phyloP scores from a whole-genome alignment of 192 early-diverging fungal species.

The Coemansia sp. region DNA sequence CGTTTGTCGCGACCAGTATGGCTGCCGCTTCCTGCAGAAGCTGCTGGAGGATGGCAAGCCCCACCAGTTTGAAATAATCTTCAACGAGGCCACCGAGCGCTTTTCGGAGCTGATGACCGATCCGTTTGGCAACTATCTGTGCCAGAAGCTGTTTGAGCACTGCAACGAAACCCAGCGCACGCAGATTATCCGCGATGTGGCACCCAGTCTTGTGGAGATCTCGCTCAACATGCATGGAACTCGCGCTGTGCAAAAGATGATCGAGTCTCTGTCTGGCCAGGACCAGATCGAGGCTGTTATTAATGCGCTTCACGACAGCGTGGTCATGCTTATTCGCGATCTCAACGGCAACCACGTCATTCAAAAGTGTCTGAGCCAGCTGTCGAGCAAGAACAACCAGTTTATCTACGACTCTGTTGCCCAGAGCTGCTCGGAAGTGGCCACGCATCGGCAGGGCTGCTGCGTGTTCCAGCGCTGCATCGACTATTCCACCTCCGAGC shows the following conservation, averaged over 20 bases:
- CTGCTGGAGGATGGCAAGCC: constrained; percentile 75
- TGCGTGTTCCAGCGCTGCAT: constrained; percentile 90
- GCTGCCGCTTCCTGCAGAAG: constrained; percentile 84
- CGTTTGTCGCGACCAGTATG: constrained; percentile 85
- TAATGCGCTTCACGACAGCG: constrained; percentile 62
- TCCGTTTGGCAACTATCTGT: constrained; percentile 91
- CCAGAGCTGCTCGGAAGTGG: constrained; percentile 72
- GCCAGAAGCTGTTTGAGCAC: constrained; percentile 84
- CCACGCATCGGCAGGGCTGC: constrained; percentile 89
- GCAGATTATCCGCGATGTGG: constrained; percentile 68
- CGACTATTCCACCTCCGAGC: constrained; percentile 69
- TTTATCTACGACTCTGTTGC: constrained; percentile 85
- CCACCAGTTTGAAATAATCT: constrained; percentile 65
- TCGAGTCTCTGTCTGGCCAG: constrained; percentile 67
- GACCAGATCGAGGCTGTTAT: constrained; percentile 65
- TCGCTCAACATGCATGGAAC: constrained; percentile 91
- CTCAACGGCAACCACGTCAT: constrained; percentile 91
- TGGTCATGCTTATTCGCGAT: constrained; percentile 84
- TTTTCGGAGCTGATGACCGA: constrained; percentile 84
- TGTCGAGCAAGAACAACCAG: constrained; percentile 76
- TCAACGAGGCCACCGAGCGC: constrained; percentile 69
- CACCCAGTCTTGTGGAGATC: constrained; percentile 72
- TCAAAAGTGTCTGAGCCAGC: constrained; percentile 81
- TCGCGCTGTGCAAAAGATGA: constrained; percentile 88
- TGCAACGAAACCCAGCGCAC: constrained; percentile 74